Evolutionary conservation across 73 alveolate genomes (phyloP).

Genomic region (Strombidium stylifer): DNA sequence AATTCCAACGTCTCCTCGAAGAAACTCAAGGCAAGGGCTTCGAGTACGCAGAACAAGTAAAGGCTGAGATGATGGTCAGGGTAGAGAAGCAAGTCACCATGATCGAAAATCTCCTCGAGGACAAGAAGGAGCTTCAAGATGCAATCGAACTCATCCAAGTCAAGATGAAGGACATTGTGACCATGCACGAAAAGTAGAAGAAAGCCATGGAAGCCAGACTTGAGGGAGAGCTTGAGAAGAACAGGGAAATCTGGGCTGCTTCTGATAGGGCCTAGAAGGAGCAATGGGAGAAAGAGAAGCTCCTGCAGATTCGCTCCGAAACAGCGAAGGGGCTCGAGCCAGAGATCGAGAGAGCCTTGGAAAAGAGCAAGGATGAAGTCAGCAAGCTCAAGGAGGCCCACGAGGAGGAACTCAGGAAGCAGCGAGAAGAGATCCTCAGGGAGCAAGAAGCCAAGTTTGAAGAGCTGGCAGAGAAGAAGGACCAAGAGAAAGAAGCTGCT

Average conservation of each 20-base stretch:
- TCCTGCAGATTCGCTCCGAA: slow-evolving; percentile 83
- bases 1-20: too few species aligned
- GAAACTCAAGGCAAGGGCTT: slow-evolving; percentile 25
- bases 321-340: slow-evolving; percentile 96
- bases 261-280: slow-evolving; percentile 87
- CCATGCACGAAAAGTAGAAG: slow-evolving; percentile 57
- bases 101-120: slow-evolving; percentile 65
- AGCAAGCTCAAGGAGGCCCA: slow-evolving; percentile 71
- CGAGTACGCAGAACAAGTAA: slow-evolving; percentile 35
- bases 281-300: slow-evolving; percentile 93
- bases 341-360: slow-evolving; percentile 82
- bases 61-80: slow-evolving; percentile 51
- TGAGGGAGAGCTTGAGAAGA: slow-evolving; percentile 81
- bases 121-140: slow-evolving; percentile 29
- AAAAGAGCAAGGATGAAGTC: slow-evolving; percentile 82
- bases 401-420: slow-evolving; percentile 56
- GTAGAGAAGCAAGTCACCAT: slow-evolving; percentile 57
- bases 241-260: slow-evolving; percentile 92
- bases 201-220: slow-evolving; percentile 70
- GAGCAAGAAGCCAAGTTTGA: slow-evolving; percentile 80
- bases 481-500: slow-evolving; percentile 81
- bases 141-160: background rate
- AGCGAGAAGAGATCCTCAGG: slow-evolving; percentile 64
- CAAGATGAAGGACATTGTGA: slow-evolving; percentile 72
- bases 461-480: slow-evolving; percentile 74